Conservation (phyloP, 2,329 filamentous ascomycete species). For the Alternaria arborescens region DNA sequence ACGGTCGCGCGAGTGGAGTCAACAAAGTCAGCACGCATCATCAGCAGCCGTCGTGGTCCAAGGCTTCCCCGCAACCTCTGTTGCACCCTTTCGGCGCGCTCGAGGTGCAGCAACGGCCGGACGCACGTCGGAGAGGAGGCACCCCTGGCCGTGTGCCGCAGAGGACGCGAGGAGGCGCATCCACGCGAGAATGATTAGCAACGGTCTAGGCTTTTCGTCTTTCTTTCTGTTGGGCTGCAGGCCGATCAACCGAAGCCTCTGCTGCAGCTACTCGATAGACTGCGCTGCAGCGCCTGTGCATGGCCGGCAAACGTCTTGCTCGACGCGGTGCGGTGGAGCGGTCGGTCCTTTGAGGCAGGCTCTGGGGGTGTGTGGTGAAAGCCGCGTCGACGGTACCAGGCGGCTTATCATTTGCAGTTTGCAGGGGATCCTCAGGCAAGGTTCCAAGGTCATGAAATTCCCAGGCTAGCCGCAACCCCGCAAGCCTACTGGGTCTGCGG, state of each 20-base stretch:
- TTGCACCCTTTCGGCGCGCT: not conserved
- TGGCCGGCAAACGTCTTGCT: slow-evolving; percentile 7
- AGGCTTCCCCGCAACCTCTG: not conserved
- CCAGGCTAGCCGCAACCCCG: slow-evolving; percentile 12
- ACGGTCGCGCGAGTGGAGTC: not conserved
- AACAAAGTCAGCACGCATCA: slow-evolving; percentile 1
- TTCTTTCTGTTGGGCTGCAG: slow-evolving; percentile 27
- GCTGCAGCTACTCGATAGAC: slow-evolving; percentile 19
- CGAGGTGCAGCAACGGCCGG: slow-evolving; percentile 3
- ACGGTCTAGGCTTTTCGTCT: slow-evolving; percentile 21
- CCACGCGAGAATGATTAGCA: slow-evolving; percentile 17
- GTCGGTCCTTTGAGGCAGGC: not conserved
- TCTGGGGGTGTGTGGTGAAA: slow-evolving; percentile 11
- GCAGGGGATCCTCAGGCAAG: slow-evolving; percentile 2
- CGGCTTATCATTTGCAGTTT: not conserved
- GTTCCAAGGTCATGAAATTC: slow-evolving; percentile 6
- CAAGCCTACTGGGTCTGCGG: slow-evolving; percentile 9
- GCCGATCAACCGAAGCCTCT: slow-evolving; percentile 24
- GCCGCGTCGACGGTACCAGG: not conserved
- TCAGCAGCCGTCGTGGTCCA: not conserved
- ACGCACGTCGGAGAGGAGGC: not conserved
- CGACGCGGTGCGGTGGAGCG: slow-evolving; percentile 11
- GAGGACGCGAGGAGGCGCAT: slow-evolving; percentile 2
- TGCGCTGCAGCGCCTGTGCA: slow-evolving; percentile 3
- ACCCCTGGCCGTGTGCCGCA: not conserved